A percentile compares a stretch with the other conserved stretches of the same genome.
phyloP scores from a whole-genome alignment of 2,329 filamentous ascomycete genomes.

The Hymenoscyphus scutula region DNA sequence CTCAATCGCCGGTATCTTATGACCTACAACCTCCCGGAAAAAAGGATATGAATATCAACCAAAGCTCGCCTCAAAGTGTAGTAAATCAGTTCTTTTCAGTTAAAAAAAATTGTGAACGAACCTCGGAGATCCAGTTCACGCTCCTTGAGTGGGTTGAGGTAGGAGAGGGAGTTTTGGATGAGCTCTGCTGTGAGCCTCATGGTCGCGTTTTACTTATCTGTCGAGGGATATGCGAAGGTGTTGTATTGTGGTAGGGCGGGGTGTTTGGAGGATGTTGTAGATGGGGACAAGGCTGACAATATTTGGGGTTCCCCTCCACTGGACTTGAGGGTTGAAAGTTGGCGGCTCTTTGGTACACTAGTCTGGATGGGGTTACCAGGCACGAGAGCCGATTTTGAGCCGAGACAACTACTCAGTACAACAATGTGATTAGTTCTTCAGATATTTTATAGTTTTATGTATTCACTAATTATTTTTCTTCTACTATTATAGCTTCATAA shows the following conservation, averaged over 20 bases:
- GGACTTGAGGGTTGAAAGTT: not conserved
- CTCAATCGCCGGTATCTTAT: conserved; percentile 96
- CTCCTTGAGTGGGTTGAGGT: conserved; percentile 98
- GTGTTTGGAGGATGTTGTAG: conserved; percentile 11
- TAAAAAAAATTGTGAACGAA: conserved; percentile 56
- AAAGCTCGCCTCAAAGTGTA: conserved; percentile 77
- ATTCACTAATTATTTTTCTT: too few species aligned
- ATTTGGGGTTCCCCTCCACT: not conserved
- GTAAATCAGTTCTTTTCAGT: conserved; percentile 85
- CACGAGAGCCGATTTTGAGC: not conserved
- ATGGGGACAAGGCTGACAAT: conserved; percentile 15
- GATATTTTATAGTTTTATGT: too few species aligned
- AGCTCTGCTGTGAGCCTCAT: conserved; percentile 97
- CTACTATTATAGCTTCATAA: too few species aligned
- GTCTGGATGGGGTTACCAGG: conserved; percentile 5
- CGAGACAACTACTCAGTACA: too few species aligned
- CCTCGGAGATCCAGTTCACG: conserved; percentile 99
- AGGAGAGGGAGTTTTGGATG: conserved; percentile 91
- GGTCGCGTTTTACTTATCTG: conserved; percentile 21
- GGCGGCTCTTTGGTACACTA: not conserved
- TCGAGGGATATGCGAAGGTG: not conserved
- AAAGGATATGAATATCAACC: conserved; percentile 67
- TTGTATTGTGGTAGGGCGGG: conserved; percentile 4
- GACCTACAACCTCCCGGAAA: conserved; percentile 65
- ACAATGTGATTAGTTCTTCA: too few species aligned